Conservation (phyloP, 192 early-diverging fungal species). For the Glomus cerebriforme region DNA sequence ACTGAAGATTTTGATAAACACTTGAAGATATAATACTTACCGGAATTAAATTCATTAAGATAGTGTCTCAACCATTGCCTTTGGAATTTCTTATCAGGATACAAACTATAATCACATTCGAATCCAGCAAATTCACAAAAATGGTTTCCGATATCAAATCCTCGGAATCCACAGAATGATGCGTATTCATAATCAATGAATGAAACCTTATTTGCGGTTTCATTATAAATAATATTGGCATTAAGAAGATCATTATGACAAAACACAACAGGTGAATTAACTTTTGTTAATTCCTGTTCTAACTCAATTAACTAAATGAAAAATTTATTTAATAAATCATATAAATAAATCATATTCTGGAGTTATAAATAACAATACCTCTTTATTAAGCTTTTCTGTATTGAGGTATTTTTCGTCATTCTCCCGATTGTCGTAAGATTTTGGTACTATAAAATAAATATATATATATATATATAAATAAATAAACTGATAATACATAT, state of each 20-base stretch:
- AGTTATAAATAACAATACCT: slow-evolving; percentile 36
- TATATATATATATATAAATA: slow-evolving; percentile 8
- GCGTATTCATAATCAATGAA: slow-evolving; percentile 98
- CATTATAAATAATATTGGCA: slow-evolving; percentile 84
- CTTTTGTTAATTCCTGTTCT: slow-evolving; percentile 52
- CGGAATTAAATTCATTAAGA: slow-evolving; percentile 46
- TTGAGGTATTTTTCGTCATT: slow-evolving; percentile 64
- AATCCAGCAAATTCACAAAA: slow-evolving; percentile 96
- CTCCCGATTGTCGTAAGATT: slow-evolving; percentile 52
- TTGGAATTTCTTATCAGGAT: slow-evolving; percentile 75
- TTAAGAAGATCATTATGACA: slow-evolving; percentile 92
- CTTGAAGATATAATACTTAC: slow-evolving; percentile 33
- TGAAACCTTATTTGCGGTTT: slow-evolving; percentile 56
- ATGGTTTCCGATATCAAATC: slow-evolving; percentile 96
- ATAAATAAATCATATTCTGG: neutral
- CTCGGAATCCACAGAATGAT: slow-evolving; percentile 75
- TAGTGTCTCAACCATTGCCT: slow-evolving; percentile 77
- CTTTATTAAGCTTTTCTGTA: slow-evolving; percentile 42
- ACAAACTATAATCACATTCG: slow-evolving; percentile 89
- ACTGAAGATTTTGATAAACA: slow-evolving; percentile 10
- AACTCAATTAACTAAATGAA: slow-evolving; percentile 50
- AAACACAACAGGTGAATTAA: slow-evolving; percentile 83
- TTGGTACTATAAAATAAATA: slow-evolving; percentile 52
- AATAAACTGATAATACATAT: neutral
- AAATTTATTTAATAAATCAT: neutral